phyloP scores from a whole-genome alignment of 352 stramenopile species.

The Phytophthora pisi region DNA sequence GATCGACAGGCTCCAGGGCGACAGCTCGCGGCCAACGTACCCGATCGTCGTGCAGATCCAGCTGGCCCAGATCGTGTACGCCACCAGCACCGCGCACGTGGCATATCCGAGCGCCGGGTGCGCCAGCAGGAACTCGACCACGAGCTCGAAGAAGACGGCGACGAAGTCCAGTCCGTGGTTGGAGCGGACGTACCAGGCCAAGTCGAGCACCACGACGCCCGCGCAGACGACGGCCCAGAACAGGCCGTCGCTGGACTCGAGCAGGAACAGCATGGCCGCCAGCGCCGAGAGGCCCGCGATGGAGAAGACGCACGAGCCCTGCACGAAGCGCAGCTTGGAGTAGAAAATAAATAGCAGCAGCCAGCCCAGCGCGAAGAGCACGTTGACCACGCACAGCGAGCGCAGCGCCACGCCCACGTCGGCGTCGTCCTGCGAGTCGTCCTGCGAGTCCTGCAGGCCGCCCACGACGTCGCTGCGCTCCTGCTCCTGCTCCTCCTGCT shows the following conservation, averaged over 20 bases:
- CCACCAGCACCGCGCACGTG: slow-evolving; percentile 52
- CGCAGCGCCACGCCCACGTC: slow-evolving; percentile 61
- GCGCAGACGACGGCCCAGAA: slow-evolving; percentile 54
- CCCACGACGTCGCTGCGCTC: slow-evolving; percentile 39
- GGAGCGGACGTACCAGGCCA: slow-evolving; percentile 73
- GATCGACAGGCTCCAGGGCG: slow-evolving; percentile 73
- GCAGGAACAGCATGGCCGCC: slow-evolving; percentile 55
- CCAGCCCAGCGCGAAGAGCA: slow-evolving; percentile 75
- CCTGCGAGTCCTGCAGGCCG: slow-evolving; percentile 24
- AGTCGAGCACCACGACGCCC: slow-evolving; percentile 53
- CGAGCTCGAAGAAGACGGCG: slow-evolving; percentile 83
- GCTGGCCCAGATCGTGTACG: slow-evolving; percentile 77
- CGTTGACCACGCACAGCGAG: slow-evolving; percentile 73
- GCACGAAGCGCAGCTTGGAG: slow-evolving; percentile 76
- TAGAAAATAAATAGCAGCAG: slow-evolving; percentile 77
- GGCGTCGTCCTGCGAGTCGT: slow-evolving; percentile 35
- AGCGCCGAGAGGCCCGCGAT: slow-evolving; percentile 57
- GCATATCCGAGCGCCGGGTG: slow-evolving; percentile 66
- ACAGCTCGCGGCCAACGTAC: slow-evolving; percentile 60
- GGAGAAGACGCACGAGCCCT: slow-evolving; percentile 73
- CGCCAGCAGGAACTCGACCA: slow-evolving; percentile 65
- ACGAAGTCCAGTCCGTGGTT: slow-evolving; percentile 82
- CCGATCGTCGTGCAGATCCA: slow-evolving; percentile 85
- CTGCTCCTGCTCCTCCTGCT: slow-evolving; percentile 19
- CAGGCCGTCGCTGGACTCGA: slow-evolving; percentile 53